Percentiles rank a stretch among this genome's conserved stretches.
phyloP scores from a whole-genome alignment of 1,284 basidiomycete species.

The Papiliotrema nemorosa region DNA sequence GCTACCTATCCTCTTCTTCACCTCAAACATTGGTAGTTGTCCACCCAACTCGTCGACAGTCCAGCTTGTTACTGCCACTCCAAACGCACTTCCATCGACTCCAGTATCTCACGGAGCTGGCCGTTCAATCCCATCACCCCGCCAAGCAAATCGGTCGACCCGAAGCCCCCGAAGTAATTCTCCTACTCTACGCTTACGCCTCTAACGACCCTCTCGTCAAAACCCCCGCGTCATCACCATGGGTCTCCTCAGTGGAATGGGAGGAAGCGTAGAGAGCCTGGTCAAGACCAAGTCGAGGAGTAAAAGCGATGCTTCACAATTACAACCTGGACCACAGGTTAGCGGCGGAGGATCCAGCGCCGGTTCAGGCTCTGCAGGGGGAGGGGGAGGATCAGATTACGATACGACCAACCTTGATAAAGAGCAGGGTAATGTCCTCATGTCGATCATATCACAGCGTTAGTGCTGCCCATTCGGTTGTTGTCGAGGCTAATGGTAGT shows the following conservation, averaged over 20 bases:
- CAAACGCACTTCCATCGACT: too few species aligned
- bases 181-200: too few species aligned
- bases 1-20: too few species aligned
- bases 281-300: neutral
- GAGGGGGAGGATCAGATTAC: constrained; percentile 36
- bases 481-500: constrained; percentile 48
- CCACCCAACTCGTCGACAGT: too few species aligned
- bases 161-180: too few species aligned
- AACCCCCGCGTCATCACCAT: neutral
- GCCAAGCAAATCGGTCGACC: too few species aligned
- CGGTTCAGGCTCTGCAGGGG: constrained; percentile 5
- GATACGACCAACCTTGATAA: constrained; percentile 48
- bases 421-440: constrained; percentile 49
- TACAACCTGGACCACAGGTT: neutral
- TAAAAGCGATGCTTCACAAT: neutral
- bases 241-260: neutral
- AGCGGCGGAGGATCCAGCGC: neutral
- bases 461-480: constrained; percentile 16
- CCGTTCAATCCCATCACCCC: too few species aligned
- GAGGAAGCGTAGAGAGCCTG: neutral
- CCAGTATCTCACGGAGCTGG: too few species aligned
- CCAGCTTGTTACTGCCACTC: too few species aligned
- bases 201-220: too few species aligned
- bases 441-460: constrained; percentile 48
- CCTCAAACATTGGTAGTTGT: too few species aligned